Percentiles rank a stretch among this genome's conserved stretches.
Conservation (phyloP, 768 basidiomycete genomes). For the Antrodiella citrinella region DNA sequence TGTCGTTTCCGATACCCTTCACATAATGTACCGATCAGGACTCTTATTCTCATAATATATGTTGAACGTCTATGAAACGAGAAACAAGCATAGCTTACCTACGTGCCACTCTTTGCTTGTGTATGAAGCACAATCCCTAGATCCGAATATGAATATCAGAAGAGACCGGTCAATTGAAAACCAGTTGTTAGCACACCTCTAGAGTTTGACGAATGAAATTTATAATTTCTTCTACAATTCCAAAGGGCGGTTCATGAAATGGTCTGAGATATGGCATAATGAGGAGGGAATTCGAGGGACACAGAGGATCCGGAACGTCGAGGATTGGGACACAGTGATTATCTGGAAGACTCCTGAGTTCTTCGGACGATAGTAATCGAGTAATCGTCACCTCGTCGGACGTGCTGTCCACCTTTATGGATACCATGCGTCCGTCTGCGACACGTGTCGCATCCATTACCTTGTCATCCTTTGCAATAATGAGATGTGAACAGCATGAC, state of each 20-base stretch:
- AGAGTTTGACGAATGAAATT: conserved; percentile 27
- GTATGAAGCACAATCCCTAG: conserved; percentile 13
- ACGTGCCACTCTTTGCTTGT: conserved; percentile 9
- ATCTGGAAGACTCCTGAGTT: conserved; percentile 12
- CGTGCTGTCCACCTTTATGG: conserved; percentile 2
- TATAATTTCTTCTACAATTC: conserved; percentile 27
- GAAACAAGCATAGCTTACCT: conserved; percentile 20
- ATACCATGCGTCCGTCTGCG: conserved; percentile 1
- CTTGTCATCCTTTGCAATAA: background rate
- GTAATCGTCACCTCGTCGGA: conserved; percentile 13
- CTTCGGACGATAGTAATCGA: conserved; percentile 12
- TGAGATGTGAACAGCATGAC: background rate
- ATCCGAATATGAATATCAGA: background rate
- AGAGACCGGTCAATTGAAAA: too few species aligned
- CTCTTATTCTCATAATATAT: too few species aligned
- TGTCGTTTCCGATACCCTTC: too few species aligned
- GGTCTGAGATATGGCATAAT: conserved; percentile 26
- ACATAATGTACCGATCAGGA: too few species aligned
- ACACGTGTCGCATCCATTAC: conserved; percentile 7
- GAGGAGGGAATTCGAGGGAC: conserved; percentile 6
- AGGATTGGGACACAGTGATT: conserved; percentile 19
- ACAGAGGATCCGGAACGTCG: conserved; percentile 9
- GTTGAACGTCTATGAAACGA: too few species aligned
- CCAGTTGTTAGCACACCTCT: conserved; percentile 17
- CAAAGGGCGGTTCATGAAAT: conserved; percentile 22